Percentiles rank a stretch among this genome's conserved stretches.
phyloP scores from a whole-genome alignment of 2,329 filamentous ascomycete species.

The Colletotrichum euphorbiae region DNA sequence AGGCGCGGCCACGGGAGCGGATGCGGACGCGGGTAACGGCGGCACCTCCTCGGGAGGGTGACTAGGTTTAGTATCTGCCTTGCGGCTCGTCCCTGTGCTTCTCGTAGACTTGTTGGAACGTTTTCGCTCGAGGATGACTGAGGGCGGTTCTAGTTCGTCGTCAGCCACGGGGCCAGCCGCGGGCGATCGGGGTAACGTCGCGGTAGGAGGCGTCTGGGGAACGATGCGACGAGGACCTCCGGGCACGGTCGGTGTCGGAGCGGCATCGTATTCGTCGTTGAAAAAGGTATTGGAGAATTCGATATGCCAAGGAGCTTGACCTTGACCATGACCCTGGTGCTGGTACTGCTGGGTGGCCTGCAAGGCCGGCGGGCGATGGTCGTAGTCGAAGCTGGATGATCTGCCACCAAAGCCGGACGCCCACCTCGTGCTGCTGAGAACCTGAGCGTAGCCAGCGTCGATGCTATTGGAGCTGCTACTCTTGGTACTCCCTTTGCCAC shows the following conservation, averaged over 20 bases:
- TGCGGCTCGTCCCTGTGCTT: conserved; percentile 30
- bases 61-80: conserved; percentile 17
- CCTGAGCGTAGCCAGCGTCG: conserved; percentile 71
- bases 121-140: conserved; percentile 29
- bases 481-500: conserved; percentile 76
- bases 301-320: conserved; percentile 55
- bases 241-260: conserved; percentile 86
- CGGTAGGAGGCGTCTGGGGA: conserved; percentile 33
- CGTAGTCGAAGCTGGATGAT: conserved; percentile 82
- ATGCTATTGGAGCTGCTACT: conserved; percentile 78
- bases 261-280: conserved; percentile 76
- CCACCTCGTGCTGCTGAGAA: conserved; percentile 69
- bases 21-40: conserved; percentile 43
- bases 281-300: conserved; percentile 63
- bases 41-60: conserved; percentile 11
- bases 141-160: conserved; percentile 24
- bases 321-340: conserved; percentile 44
- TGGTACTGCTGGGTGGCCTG: conserved; percentile 40
- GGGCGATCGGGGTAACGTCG: conserved; percentile 33
- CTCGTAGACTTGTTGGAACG: conserved; percentile 29
- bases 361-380: conserved; percentile 55
- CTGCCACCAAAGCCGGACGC: conserved; percentile 64
- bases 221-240: conserved; percentile 74
- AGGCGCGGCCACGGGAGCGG: conserved; percentile 52
- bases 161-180: conserved; percentile 15